Base-by-base conservation (phyloP, 192 early-diverging fungal species). In the Rhizophagus prolifer region DNA sequence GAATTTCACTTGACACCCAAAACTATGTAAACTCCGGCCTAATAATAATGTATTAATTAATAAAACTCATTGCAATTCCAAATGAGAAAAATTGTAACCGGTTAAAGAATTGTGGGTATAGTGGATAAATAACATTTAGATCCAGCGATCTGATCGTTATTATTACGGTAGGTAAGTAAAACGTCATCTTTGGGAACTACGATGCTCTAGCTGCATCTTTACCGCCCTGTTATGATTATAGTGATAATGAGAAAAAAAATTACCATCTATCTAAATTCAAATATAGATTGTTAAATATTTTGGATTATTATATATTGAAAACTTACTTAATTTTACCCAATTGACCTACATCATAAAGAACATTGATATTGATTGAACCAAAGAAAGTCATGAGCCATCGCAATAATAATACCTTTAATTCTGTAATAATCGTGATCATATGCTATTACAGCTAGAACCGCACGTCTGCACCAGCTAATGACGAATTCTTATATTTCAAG, bases 351-450 rank as follows among this genome's bases (percentile, higher is more conserved):
- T 95, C 96, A 65, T 91, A 82, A 58, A 99, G 78, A 69, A 98
- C 75, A 58, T 92, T 90, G 78, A 98, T 84, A 83, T 99, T 99
- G 86, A 97, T 98, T 84, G 91, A 94, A 44, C 97, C 96, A 41
- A 97, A 92, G n/a, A 88, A 89, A 99, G 82, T 95, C 92, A 81
- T 97, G 94, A 0, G 97, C 97, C 86, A 99, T 87, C 65, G 88
- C 90, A 68, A 99, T 92, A 64, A 99, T 96, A 0, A 96, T 96
- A 19, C 91, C 79, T 12, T 83, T 77, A 85, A 99, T 80, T 83
- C 90, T 91, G 75, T 84, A 82, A 81, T 99, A 96, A 75, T 96
- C 97, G 79, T 99, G 97, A 83, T 99, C 96, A 81, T 99, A 98
- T 23, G 93, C 90, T 13, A 94, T 83, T 76, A 93, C 90, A 77